Evolutionary conservation across 2,329 filamentous ascomycete species (phyloP).

Genomic region (Gyromitra esculenta): DNA sequence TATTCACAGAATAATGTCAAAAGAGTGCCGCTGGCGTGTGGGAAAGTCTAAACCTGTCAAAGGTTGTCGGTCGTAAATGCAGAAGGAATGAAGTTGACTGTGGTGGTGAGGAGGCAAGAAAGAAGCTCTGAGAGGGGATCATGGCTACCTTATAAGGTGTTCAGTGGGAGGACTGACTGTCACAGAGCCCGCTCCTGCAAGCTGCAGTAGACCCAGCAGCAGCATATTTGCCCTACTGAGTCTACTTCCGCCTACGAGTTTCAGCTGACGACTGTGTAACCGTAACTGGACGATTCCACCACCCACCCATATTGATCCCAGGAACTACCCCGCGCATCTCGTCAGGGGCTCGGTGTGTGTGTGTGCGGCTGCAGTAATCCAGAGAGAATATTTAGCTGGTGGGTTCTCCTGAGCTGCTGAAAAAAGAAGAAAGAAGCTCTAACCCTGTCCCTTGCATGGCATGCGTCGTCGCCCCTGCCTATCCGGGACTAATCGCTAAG

Average conservation of each 20-base stretch:
- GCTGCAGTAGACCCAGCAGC: slow-evolving; percentile 13
- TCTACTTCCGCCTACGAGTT: slow-evolving; percentile 19
- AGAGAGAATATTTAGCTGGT: slow-evolving; percentile 16
- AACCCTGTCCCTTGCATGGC: slow-evolving; percentile 40
- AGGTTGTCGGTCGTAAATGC: slow-evolving; percentile 38
- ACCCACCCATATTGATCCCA: slow-evolving; percentile 8
- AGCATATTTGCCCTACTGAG: slow-evolving; percentile 24
- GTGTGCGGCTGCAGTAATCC: slow-evolving; percentile 12
- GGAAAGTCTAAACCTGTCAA: slow-evolving; percentile 51
- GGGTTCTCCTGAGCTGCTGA: slow-evolving; percentile 30
- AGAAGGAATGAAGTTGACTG: slow-evolving; percentile 32
- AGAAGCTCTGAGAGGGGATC: slow-evolving; percentile 16
- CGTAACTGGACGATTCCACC: slow-evolving; percentile 25
- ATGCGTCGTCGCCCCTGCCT: slow-evolving; percentile 26
- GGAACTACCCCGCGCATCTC: slow-evolving; percentile 42
- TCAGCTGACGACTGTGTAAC: slow-evolving; percentile 33
- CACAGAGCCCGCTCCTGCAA: neutral
- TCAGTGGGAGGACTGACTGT: slow-evolving; percentile 2
- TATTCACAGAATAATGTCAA: slow-evolving; percentile 55
- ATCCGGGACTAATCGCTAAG: slow-evolving; percentile 21
- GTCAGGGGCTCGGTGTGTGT: slow-evolving; percentile 37
- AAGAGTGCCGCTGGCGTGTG: slow-evolving; percentile 55
- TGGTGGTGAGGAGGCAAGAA: slow-evolving; percentile 26
- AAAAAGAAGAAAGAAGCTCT: slow-evolving; percentile 39
- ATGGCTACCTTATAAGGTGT: slow-evolving; percentile 36